Conservation (phyloP, 257 asterid genomes). For the Ajuga chamaepitys region DNA sequence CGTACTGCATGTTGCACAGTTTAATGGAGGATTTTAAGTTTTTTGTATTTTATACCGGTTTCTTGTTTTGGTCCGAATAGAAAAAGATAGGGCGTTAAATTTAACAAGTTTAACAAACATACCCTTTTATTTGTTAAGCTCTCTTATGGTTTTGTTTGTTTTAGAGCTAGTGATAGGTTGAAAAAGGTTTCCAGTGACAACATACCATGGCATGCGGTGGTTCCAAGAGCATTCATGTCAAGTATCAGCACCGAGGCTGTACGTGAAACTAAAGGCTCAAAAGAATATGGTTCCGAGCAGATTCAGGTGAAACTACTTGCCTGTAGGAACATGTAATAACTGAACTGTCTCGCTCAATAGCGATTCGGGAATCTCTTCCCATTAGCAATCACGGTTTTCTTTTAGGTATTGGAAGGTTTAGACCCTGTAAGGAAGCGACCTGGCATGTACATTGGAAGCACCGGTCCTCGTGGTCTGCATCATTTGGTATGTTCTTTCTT, state of each 20-base stretch:
- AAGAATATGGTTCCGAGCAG: slow-evolving; percentile 90
- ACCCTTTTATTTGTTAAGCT: background rate
- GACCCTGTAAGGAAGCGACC: slow-evolving; percentile 96
- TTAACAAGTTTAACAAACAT: background rate
- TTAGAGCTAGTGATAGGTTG: slow-evolving; percentile 46
- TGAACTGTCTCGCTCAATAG: background rate
- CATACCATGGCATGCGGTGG: slow-evolving; percentile 33
- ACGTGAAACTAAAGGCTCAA: slow-evolving; percentile 40
- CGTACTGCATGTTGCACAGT: background rate
- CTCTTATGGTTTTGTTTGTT: slow-evolving; percentile 19
- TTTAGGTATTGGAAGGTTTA: slow-evolving; percentile 88
- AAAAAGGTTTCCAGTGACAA: slow-evolving; percentile 30
- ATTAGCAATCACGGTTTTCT: slow-evolving; percentile 6
- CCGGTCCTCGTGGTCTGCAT: slow-evolving; percentile 90
- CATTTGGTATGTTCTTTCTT: slow-evolving; percentile 58
- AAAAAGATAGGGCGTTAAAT: background rate
- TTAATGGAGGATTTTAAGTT: background rate
- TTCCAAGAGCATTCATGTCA: slow-evolving; percentile 73
- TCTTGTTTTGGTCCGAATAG: background rate
- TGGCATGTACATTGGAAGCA: slow-evolving; percentile 97
- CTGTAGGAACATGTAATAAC: slow-evolving; percentile 10
- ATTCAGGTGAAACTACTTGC: slow-evolving; percentile 66
- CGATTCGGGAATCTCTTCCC: background rate
- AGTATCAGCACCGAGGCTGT: slow-evolving; percentile 53
- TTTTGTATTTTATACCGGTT: background rate